A percentile compares a stretch with the other conserved stretches of the same genome.
Conservation (phyloP, 768 basidiomycete genomes). For the Termitomyces sp. region DNA sequence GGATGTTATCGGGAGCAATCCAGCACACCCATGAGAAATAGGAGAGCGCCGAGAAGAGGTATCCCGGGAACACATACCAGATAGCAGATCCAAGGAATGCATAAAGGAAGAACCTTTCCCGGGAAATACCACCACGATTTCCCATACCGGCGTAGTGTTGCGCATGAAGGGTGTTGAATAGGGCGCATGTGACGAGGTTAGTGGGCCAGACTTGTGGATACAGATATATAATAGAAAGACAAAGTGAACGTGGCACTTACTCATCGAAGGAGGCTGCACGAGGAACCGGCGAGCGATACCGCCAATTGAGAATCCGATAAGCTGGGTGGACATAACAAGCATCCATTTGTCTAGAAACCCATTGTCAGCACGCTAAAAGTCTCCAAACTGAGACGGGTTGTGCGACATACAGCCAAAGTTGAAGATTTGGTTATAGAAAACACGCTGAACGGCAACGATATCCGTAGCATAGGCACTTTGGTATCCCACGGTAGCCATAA, state of each 20-base stretch:
- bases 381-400: background rate
- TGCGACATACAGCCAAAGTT: slow-evolving; percentile 45
- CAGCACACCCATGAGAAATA: slow-evolving; percentile 56
- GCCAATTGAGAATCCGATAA: slow-evolving; percentile 84
- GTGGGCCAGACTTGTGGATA: slow-evolving; percentile 66
- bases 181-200: slow-evolving; percentile 66
- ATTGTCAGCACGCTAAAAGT: background rate
- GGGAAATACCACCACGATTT: slow-evolving; percentile 57
- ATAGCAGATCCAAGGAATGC: slow-evolving; percentile 49
- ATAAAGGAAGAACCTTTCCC: slow-evolving; percentile 74
- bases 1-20: slow-evolving; percentile 67
- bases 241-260: slow-evolving; percentile 26
- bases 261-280: slow-evolving; percentile 68
- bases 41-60: slow-evolving; percentile 60
- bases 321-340: slow-evolving; percentile 67
- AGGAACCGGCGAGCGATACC: slow-evolving; percentile 68
- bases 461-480: slow-evolving; percentile 70
- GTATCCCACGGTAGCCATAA: slow-evolving; percentile 37
- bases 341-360: slow-evolving; percentile 63
- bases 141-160: slow-evolving; percentile 65
- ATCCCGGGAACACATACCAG: slow-evolving; percentile 74
- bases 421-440: slow-evolving; percentile 65
- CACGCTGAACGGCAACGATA: slow-evolving; percentile 69
- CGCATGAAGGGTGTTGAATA: slow-evolving; percentile 80
- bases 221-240: slow-evolving; percentile 18